Evolutionary conservation across 2,329 filamentous ascomycete species (phyloP).

Genomic region (Aureobasidium sp.): DNA sequence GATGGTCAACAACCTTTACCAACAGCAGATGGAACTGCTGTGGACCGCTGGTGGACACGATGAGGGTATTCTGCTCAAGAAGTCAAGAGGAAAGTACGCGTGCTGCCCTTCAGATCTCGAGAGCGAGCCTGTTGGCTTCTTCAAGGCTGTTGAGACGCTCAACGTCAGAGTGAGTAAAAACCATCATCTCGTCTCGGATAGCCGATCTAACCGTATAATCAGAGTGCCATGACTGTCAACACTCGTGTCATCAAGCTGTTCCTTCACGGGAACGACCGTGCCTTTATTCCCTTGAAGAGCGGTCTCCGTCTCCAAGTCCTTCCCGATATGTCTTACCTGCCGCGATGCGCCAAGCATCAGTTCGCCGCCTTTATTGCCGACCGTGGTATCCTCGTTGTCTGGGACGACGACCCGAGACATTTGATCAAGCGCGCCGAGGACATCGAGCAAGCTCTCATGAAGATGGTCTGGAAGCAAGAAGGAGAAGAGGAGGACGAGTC

Average conservation of each 20-base stretch:
- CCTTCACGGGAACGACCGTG: constrained; percentile 39
- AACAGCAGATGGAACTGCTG: constrained; percentile 49
- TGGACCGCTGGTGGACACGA: constrained; percentile 41
- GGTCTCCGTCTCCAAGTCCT: constrained; percentile 55
- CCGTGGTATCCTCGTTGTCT: constrained; percentile 50
- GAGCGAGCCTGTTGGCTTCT: constrained; percentile 40
- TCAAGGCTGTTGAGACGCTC: constrained; percentile 39
- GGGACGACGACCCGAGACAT: constrained; percentile 53
- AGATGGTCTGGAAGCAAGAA: constrained; percentile 49
- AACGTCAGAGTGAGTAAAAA: constrained; percentile 45
- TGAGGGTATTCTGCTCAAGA: constrained; percentile 50
- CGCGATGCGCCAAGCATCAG: constrained; percentile 54
- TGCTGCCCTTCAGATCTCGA: constrained; percentile 42
- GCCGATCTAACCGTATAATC: constrained; percentile 12
- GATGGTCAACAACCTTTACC: constrained; percentile 55
- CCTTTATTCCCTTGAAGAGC: constrained; percentile 50
- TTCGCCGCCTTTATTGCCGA: constrained; percentile 57
- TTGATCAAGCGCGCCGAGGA: constrained; percentile 43
- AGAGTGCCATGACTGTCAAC: constrained; percentile 61
- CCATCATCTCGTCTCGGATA: not conserved
- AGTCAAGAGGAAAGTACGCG: constrained; percentile 40
- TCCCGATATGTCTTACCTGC: constrained; percentile 47
- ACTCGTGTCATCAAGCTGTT: constrained; percentile 56
- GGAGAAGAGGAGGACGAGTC: constrained; percentile 34
- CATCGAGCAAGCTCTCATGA: constrained; percentile 46